Evolutionary conservation across 2,329 filamentous ascomycete species (phyloP), one percentile per base, ranked within the genome.

Genomic region (Alternaria triticina): DNA sequence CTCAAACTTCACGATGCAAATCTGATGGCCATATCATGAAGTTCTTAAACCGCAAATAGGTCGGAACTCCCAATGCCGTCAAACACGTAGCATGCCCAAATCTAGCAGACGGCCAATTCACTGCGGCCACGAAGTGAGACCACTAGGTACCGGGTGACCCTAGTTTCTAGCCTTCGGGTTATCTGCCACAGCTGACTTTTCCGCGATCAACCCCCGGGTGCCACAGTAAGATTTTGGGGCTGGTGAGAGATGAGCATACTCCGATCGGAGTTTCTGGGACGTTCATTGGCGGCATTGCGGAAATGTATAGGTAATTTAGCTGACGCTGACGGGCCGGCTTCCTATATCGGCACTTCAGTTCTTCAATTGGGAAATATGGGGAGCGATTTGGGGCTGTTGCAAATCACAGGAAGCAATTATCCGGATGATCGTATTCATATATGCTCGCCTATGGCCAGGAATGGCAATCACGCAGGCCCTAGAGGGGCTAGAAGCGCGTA

Each of bases 251-350:
- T 28, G 46, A 56, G 45, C 44, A n/a, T 50, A 28, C 17, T 54
- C 51, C 27, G 27, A 52, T 20, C 51, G 52, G 47, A 57, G 57
- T 47, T 51, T 25, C 15, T 25, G 23, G 15, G 17, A 8, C 27
- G 12, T 20, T 30, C 15, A 67, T 67, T 67, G 65, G 65, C 49
- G 52, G 59, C 50, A 58, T 47, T 59, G 50, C 44, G 54, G 43
- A 52, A 25, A 15, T 45, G 15, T 22, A 22, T 17, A 17, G 54
- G 22, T 15, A 56, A 46, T 43, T 47, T 45, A 47, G 47, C 47
- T 54, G 15, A 23, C 60, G 66, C 60, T 68, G 57, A 64, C 60
- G 60, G 57, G n/a, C 57, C 30, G 46, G 46, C 30, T 59, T 57
- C 50, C 57, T 65, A 51, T 33, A 56, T 40, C 44, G 60, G 50